Evolutionary conservation across 2,329 filamentous ascomycete species (phyloP).

Genomic region (Alternaria metachromatica): DNA sequence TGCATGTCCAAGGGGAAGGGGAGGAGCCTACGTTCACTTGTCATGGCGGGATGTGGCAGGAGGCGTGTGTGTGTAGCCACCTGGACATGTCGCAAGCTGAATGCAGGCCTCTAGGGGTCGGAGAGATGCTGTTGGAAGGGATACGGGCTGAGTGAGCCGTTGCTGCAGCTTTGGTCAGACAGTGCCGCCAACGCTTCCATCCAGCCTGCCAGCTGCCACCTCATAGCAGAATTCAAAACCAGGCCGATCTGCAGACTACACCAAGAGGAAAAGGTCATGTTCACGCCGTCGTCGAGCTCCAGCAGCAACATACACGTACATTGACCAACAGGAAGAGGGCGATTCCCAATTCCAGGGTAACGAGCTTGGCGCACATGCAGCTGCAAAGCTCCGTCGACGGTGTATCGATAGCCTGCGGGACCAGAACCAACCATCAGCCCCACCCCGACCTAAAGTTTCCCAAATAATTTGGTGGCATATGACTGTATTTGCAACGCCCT

Average conservation of each 20-base stretch:
- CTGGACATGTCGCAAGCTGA: background rate
- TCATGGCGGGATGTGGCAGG: conserved; percentile 1
- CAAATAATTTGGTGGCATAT: conserved; percentile 19
- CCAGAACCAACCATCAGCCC: conserved; percentile 5
- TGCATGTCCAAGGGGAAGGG: conserved; percentile 8
- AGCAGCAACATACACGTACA: background rate
- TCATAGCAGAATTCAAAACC: background rate
- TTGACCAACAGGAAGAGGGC: conserved; percentile 5
- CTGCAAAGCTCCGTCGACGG: conserved; percentile 7
- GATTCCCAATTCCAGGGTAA: background rate
- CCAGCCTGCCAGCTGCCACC: background rate
- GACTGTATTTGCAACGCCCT: conserved; percentile 13
- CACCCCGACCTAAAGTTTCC: conserved; percentile 7
- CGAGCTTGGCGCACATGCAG: conserved; percentile 9
- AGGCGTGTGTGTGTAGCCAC: conserved; percentile 8
- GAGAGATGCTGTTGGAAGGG: background rate
- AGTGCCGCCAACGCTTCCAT: background rate
- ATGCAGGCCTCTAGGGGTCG: background rate
- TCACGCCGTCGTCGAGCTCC: background rate
- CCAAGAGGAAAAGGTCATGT: background rate
- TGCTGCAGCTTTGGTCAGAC: background rate
- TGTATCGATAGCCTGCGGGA: conserved; percentile 12
- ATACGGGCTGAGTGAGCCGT: background rate
- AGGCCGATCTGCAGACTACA: background rate
- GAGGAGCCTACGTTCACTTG: background rate